A percentile compares a stretch with the other conserved stretches of the same genome.
Conservation (phyloP, 768 basidiomycete species). For the Kwoniella heveanensis region DNA sequence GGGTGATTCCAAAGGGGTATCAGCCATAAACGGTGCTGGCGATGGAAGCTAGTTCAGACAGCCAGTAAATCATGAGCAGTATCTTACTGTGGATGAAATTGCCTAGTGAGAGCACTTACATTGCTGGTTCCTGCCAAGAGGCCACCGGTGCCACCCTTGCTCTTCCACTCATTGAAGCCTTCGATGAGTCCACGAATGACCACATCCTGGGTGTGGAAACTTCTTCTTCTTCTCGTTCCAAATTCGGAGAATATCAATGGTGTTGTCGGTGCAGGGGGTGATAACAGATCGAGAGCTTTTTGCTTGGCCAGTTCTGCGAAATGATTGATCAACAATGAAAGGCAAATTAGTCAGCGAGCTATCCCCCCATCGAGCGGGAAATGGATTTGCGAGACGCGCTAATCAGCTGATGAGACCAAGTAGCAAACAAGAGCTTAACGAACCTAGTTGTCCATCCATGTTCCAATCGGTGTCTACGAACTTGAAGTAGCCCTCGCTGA, state of each 20-base stretch:
- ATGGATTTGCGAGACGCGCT: no score
- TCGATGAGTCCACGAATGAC: conserved; percentile 70
- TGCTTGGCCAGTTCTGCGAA: conserved; percentile 70
- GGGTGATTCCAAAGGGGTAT: not conserved
- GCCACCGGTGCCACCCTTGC: conserved; percentile 55
- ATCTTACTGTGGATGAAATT: no score
- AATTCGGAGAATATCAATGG: conserved; percentile 57
- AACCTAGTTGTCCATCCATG: conserved; percentile 67
- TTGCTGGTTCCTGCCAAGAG: conserved; percentile 84
- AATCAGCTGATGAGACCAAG: no score
- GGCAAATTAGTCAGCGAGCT: no score
- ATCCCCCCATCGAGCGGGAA: no score
- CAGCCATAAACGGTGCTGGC: no score
- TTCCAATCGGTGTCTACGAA: conserved; percentile 77
- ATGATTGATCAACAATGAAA: no score
- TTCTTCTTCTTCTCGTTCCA: conserved; percentile 54
- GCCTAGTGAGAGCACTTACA: conserved; percentile 61
- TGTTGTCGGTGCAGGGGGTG: conserved; percentile 17
- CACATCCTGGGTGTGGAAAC: conserved; percentile 70
- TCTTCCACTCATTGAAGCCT: conserved; percentile 62
- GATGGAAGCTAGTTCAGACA: no score
- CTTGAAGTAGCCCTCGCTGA: conserved; percentile 86
- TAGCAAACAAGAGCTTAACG: no score
- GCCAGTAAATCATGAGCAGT: no score
- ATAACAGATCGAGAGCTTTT: conserved; percentile 67